A percentile compares a stretch with the other conserved stretches of the same genome.
phyloP scores from a whole-genome alignment of 768 basidiomycete genomes.

The Cyclocybe aegerita region DNA sequence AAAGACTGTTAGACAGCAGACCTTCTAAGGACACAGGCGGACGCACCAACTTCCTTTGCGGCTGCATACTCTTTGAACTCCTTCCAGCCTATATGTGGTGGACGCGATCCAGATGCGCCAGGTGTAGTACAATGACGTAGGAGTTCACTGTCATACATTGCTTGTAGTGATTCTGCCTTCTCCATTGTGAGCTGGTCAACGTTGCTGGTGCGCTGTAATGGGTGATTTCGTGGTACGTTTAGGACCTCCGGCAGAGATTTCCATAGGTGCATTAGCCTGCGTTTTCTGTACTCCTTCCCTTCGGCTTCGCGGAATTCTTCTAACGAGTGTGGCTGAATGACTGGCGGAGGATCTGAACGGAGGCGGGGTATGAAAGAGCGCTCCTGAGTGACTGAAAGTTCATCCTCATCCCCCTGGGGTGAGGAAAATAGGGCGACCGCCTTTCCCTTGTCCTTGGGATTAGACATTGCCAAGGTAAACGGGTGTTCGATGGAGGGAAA shows the following conservation, averaged over 20 bases:
- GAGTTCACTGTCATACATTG: conserved; percentile 79
- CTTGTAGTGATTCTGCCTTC: conserved; percentile 61
- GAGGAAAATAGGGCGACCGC: conserved; percentile 3
- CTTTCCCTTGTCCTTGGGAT: conserved; percentile 12
- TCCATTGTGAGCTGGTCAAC: conserved; percentile 46
- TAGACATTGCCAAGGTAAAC: conserved; percentile 16
- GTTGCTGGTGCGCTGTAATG: conserved; percentile 1
- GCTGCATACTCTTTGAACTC: conserved; percentile 76
- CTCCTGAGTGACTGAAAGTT: conserved; percentile 50
- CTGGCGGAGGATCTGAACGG: conserved; percentile 50
- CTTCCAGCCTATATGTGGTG: conserved; percentile 60
- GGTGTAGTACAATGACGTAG: conserved; percentile 49
- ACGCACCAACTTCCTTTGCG: conserved; percentile 78
- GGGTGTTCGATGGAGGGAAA: not conserved
- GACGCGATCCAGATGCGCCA: conserved; percentile 36
- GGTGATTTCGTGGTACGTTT: conserved; percentile 9
- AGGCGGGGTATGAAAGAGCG: conserved; percentile 59
- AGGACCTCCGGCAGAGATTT: conserved; percentile 43
- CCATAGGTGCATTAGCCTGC: conserved; percentile 65
- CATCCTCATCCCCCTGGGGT: conserved; percentile 6
- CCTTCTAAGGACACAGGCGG: not conserved
- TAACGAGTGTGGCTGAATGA: conserved; percentile 48
- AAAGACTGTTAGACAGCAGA: conserved; percentile 1
- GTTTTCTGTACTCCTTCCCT: conserved; percentile 60
- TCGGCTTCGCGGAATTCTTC: conserved; percentile 64